These are phyloP conservation scores for Leccinum fuscescens DNA, from an alignment of 1,284 basidiomycete species.

Conservation along the genomic window DNA sequence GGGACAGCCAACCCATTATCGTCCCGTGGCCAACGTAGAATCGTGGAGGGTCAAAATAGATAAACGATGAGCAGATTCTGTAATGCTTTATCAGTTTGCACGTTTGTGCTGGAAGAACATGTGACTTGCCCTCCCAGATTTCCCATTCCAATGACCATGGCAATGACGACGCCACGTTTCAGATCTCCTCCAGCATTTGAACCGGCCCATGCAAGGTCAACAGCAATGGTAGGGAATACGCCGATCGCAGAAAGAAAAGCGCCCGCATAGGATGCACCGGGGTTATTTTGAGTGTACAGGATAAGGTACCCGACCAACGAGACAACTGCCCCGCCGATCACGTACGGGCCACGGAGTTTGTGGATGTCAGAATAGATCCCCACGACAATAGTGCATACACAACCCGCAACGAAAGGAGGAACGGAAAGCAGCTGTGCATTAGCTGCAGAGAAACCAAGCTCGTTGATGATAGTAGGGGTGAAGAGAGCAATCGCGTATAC, in stretches of 20 bases:
- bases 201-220: conserved; percentile 55
- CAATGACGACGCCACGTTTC: conserved; percentile 52
- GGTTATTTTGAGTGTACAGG: conserved; percentile 37
- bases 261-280: conserved; percentile 47
- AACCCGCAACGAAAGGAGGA: conserved; percentile 48
- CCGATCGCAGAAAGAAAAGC: conserved; percentile 54
- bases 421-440: conserved; percentile 58
- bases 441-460: conserved; percentile 55
- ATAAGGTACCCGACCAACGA: conserved; percentile 48
- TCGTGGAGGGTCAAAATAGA: conserved; percentile 44
- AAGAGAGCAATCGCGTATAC: conserved; percentile 61
- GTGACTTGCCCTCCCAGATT: conserved; percentile 48
- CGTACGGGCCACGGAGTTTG: conserved; percentile 44
- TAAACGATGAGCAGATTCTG: conserved; percentile 44
- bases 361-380: conserved; percentile 46
- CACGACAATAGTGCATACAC: conserved; percentile 41
- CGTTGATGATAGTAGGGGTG: conserved; percentile 53
- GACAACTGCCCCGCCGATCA: conserved; percentile 38
- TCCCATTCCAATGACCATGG: conserved; percentile 53
- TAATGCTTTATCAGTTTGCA: conserved; percentile 4
- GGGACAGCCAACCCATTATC: conserved; percentile 45
- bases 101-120: background rate
- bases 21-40: conserved; percentile 52
- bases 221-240: conserved; percentile 52
- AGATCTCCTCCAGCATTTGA: conserved; percentile 57